Conservation (phyloP, 2,329 filamentous ascomycete genomes). For the Lithohypha guttulata region DNA sequence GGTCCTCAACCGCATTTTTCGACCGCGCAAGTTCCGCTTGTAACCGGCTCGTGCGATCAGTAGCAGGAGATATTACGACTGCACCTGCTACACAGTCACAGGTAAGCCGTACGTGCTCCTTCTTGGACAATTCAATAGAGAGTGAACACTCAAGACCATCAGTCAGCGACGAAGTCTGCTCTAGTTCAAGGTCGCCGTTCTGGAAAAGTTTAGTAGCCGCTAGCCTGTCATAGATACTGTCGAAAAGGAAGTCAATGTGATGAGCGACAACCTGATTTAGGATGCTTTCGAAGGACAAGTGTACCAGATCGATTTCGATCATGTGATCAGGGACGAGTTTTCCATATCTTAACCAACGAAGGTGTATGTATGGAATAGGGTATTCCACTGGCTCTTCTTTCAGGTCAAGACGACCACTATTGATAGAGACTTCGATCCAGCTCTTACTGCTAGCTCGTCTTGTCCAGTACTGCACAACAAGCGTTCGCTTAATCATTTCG, state of each 20-base stretch:
- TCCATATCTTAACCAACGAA: constrained; percentile 76
- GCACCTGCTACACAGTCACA: constrained; percentile 72
- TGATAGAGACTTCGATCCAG: constrained; percentile 81
- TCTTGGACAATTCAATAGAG: constrained; percentile 57
- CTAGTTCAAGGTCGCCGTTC: constrained; percentile 47
- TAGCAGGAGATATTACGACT: constrained; percentile 58
- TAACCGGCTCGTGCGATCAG: constrained; percentile 43
- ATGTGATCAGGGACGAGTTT: constrained; percentile 59
- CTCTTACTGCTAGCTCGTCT: constrained; percentile 62
- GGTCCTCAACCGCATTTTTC: constrained; percentile 33
- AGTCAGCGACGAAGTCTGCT: constrained; percentile 45
- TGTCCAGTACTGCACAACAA: constrained; percentile 88
- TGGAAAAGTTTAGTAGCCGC: constrained; percentile 50
- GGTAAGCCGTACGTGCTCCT: constrained; percentile 49
- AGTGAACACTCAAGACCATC: constrained; percentile 60
- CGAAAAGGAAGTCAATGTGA: constrained; percentile 63
- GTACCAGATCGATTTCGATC: constrained; percentile 55
- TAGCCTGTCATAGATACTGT: constrained; percentile 53
- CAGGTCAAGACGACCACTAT: constrained; percentile 44
- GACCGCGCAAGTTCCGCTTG: constrained; percentile 56
- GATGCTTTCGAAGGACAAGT: constrained; percentile 63
- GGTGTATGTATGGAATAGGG: constrained; percentile 27
- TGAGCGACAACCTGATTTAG: constrained; percentile 63
- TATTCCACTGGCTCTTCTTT: constrained; percentile 15
- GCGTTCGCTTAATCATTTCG: constrained; percentile 66